Conservation (phyloP, 768 basidiomycete species). For the Leccinum arenicola region DNA sequence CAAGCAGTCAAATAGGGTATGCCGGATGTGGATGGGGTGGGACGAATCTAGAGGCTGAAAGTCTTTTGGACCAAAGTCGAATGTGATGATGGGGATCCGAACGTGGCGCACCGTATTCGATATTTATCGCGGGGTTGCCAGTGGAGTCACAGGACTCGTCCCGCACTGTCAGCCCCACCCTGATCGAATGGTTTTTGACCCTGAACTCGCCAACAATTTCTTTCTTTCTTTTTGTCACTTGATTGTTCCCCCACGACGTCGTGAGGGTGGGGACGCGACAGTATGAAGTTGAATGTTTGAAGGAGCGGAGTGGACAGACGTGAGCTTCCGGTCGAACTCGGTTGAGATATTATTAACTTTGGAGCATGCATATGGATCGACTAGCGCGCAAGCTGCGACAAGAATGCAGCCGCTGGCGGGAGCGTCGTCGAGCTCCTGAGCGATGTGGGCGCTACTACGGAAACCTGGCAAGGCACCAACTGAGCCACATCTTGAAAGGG, state of each 20-base stretch:
- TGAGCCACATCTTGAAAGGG: neutral
- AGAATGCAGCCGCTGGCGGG: neutral
- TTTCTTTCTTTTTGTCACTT: neutral
- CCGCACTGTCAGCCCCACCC: neutral
- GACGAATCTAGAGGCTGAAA: neutral
- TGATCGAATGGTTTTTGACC: conserved; percentile 28
- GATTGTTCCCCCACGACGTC: neutral
- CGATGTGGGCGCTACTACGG: neutral
- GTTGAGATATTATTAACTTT: neutral
- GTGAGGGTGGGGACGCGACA: neutral
- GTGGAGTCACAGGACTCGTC: neutral
- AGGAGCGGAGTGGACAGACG: neutral
- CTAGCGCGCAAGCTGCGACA: neutral
- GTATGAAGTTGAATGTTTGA: neutral
- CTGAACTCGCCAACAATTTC: neutral
- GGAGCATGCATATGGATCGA: neutral
- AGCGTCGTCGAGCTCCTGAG: neutral
- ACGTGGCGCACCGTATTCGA: neutral
- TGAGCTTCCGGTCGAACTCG: neutral
- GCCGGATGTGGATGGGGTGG: neutral
- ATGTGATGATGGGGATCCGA: neutral
- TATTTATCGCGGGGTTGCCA: neutral
- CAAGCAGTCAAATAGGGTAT: neutral
- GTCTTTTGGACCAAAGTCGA: neutral
- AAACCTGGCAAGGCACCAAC: neutral